phyloP scores from a whole-genome alignment of 305 asterid genomes.

The Fraxinus sp. region DNA sequence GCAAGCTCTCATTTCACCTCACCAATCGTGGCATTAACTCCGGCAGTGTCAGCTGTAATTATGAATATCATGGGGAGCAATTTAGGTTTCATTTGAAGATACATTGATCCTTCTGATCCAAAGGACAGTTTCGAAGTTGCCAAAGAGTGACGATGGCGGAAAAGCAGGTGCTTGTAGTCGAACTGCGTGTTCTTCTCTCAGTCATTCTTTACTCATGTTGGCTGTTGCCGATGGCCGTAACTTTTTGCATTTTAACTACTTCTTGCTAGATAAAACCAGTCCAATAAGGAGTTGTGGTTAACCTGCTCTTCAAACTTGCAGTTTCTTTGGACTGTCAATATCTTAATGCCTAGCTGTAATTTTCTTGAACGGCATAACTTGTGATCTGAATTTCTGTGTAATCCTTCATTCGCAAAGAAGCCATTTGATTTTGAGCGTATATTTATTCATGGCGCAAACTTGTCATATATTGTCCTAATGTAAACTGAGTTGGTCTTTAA shows the following conservation, averaged over 20 bases:
- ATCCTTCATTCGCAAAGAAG: background rate
- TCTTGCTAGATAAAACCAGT: background rate
- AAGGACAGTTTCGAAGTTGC: slow-evolving; percentile 22
- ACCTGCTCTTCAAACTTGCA: background rate
- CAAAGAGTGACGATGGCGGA: slow-evolving; percentile 16
- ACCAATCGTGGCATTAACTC: slow-evolving; percentile 72
- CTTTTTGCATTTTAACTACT: background rate
- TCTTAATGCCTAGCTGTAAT: background rate
- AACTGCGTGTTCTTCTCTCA: background rate
- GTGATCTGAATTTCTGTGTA: background rate
- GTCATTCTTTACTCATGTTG: background rate
- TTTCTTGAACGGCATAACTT: background rate
- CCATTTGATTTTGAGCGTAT: background rate
- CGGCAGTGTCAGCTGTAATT: slow-evolving; percentile 76
- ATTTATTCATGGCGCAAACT: background rate
- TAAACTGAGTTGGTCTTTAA: background rate
- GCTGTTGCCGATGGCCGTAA: background rate
- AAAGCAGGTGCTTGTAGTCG: background rate
- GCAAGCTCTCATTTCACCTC: slow-evolving; percentile 79
- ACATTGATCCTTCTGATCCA: slow-evolving; percentile 48
- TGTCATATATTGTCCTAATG: background rate
- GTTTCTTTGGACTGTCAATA: background rate
- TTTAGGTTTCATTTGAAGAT: slow-evolving; percentile 78
- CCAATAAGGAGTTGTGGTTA: background rate
- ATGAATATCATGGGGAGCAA: slow-evolving; percentile 92